Conservation (phyloP, 129 eudicot species). For the Chrysanthemum seticuspe region DNA sequence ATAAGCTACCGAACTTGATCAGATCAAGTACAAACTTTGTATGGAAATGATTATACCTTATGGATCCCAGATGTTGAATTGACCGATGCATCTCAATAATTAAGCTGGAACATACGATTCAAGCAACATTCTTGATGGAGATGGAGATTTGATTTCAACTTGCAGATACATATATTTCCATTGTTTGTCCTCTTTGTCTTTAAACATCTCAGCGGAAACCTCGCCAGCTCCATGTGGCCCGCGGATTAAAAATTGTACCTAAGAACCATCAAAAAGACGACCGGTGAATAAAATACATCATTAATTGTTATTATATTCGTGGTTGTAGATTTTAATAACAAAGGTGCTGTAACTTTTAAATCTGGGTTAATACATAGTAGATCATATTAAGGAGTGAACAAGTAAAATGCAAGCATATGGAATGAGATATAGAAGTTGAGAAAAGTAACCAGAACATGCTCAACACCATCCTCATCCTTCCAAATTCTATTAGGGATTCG, state of each 20-base stretch:
- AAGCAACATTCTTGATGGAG: conserved; percentile 69
- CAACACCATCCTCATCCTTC: conserved; percentile 86
- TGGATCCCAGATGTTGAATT: conserved; percentile 18
- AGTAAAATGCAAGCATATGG: no score
- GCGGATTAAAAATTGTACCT: conserved; percentile 78
- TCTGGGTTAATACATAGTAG: no score
- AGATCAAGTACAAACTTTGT: neutral
- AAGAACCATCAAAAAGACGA: neutral
- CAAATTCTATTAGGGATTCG: conserved; percentile 67
- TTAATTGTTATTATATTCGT: neutral
- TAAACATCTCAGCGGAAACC: conserved; percentile 80
- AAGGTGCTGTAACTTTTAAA: no score
- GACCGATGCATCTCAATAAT: conserved; percentile 14
- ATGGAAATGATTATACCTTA: conserved; percentile 12
- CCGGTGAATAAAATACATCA: neutral
- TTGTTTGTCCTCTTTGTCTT: conserved; percentile 69
- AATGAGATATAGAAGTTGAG: neutral
- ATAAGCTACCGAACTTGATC: neutral
- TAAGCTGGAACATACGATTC: conserved; percentile 86
- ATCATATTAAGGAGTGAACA: no score
- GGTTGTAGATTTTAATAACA: no score
- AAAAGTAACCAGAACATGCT: conserved; percentile 71
- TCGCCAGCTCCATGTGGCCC: conserved; percentile 93
- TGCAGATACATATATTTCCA: conserved; percentile 89
- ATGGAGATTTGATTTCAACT: conserved; percentile 72